Evolutionary conservation across 1,284 basidiomycete genomes (phyloP), one percentile per base, ranked within the genome.

Genomic region (Cryptococcus floricola): DNA sequence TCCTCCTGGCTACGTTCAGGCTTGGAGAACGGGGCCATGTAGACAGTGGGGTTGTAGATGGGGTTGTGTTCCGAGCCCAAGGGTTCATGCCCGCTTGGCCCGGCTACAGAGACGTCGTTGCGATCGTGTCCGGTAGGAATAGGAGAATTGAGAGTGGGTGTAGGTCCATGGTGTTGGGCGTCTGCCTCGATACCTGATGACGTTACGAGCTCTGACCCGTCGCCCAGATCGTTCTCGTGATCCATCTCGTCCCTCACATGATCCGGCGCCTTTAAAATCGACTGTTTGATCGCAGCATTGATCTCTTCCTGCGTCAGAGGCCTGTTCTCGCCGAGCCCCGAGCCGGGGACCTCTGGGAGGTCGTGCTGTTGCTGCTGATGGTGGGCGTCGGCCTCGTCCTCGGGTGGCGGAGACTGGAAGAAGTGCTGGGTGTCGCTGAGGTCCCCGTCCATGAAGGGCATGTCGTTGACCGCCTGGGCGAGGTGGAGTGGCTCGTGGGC

Each of bases 1-100:
- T 58, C 49, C 8, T 67, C 66, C 42, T 59, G 64, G 28, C 55
- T 59, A n/a, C 73, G 58, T 14, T 65, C 51, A 10, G 66, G 68
- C 42, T 58, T 61, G 12, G 55, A 58, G 52, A 67, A 71, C 5
- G 71, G 71, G 4, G 70, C 69, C 4, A 66, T 48, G 45, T 64
- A 61, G 19, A 61, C 43, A 5, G 54, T 12, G 3, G 65, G 61
- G 23, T 62, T 47, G 8, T 18, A 19, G 31, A 63, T 59, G 8
- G 61, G 61, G 38, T 61, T 51, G 14, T 49, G 25, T 41, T 64
- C 57, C 38, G 23, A 27, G 23, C 8, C 23, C 31, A 34, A 34
- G 10, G 5, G 31, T 0, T 5, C 31, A 6, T 2, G 10, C 31
- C 31, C 31, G 23, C 41, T 23, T 10, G 16, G 41, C 16, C 45